Conservation (phyloP, 2,329 filamentous ascomycete genomes). For the Hymenotorrendiella dingleyae region DNA sequence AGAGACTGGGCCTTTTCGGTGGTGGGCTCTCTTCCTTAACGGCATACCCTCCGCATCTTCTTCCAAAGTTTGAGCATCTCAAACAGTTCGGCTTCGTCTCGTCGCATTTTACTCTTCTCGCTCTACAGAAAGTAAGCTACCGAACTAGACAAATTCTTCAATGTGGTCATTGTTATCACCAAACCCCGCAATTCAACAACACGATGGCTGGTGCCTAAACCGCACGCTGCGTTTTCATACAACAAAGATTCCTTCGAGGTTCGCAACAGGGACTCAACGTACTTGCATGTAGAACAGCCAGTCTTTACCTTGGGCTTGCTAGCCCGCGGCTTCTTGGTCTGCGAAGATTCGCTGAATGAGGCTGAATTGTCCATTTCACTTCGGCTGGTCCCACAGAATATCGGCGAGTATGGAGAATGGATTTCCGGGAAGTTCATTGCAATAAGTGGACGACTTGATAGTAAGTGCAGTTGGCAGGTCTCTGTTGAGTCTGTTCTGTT, state of each 20-base stretch:
- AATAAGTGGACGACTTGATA: background rate
- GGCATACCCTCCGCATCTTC: conserved; percentile 20
- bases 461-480: background rate
- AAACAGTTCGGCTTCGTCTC: conserved; percentile 20
- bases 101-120: conserved; percentile 18
- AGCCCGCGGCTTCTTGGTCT: conserved; percentile 17
- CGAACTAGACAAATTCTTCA: background rate
- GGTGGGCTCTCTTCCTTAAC: conserved; percentile 6
- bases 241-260: background rate
- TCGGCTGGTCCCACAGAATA: background rate
- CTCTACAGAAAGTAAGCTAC: conserved; percentile 3
- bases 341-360: background rate
- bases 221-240: background rate
- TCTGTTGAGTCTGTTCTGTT: background rate
- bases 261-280: conserved; percentile 5
- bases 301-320: conserved; percentile 51
- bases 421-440: background rate
- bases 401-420: background rate
- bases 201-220: background rate
- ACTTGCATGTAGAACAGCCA: conserved; percentile 61
- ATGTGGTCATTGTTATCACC: background rate
- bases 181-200: background rate
- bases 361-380: conserved; percentile 3
- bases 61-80: conserved; percentile 21
- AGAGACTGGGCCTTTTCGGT: conserved; percentile 5